phyloP scores from a whole-genome alignment of 805 yeast species.

The Lipomyces japonicus region DNA sequence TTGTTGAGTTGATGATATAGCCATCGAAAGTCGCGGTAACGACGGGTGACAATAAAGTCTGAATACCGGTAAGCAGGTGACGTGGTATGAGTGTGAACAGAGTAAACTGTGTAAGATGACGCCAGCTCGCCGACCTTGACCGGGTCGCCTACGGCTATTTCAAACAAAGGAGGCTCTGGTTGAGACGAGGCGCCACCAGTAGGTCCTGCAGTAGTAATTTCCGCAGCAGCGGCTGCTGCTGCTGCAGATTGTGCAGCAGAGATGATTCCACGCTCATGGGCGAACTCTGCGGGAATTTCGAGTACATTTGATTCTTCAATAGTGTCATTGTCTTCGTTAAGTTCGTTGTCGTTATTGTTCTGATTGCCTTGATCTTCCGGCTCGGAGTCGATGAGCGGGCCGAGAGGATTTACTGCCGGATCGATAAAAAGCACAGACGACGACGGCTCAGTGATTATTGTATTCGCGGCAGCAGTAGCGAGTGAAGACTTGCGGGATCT shows the following conservation, averaged over 20 bases:
- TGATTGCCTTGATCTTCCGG: not conserved
- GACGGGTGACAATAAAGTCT: slow-evolving; percentile 63
- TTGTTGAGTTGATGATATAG: slow-evolving; percentile 79
- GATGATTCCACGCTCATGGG: slow-evolving; percentile 19
- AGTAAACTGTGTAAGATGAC: slow-evolving; percentile 81
- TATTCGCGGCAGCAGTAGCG: slow-evolving; percentile 6
- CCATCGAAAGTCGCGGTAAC: slow-evolving; percentile 94
- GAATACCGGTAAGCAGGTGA: slow-evolving; percentile 41
- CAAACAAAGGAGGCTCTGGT: slow-evolving; percentile 40
- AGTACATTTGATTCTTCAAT: not conserved
- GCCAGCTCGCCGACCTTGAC: slow-evolving; percentile 87
- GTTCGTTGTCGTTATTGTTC: slow-evolving; percentile 43
- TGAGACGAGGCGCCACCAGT: not conserved
- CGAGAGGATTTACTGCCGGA: slow-evolving; percentile 20
- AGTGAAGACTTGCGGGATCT: slow-evolving; percentile 22
- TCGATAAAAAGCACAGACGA: slow-evolving; percentile 14
- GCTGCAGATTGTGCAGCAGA: slow-evolving; percentile 23
- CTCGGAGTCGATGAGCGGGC: slow-evolving; percentile 18
- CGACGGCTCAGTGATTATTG: slow-evolving; percentile 1
- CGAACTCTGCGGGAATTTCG: slow-evolving; percentile 15
- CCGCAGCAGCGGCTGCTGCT: slow-evolving; percentile 24
- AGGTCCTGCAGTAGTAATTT: not conserved
- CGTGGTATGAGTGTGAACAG: slow-evolving; percentile 61
- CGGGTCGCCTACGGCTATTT: slow-evolving; percentile 83
- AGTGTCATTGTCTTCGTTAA: slow-evolving; percentile 57